Evolutionary conservation across 106 monocot genomes (phyloP), one percentile per base, ranked within the genome.

Genomic region (Narthecium ossifragum): DNA sequence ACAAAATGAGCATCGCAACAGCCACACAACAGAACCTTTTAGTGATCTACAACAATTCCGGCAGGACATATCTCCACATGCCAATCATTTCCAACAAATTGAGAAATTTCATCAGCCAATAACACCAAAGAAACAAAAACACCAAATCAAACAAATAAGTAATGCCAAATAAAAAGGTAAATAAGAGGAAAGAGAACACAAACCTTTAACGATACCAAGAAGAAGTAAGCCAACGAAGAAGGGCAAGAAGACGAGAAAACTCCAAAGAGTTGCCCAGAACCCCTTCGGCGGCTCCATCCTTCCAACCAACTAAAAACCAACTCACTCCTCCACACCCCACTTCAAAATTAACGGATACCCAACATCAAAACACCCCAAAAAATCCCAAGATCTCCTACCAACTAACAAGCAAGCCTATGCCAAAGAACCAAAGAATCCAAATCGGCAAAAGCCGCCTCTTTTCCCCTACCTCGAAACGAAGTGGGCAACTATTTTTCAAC

Each of bases 131-230:
- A 6, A 25, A 26, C 17, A 15, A 57, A 28, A 21, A 30, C 46
- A 17, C 6, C 3, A 12, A 53, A 31, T 43, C 39, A 59, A 59
- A 37, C 10, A 22, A n/a, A 39, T 15, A 59, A 23, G 2, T 1
- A 66, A 36, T 13, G 26, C 5, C 50, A 60, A 46, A 18, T 17
- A 31, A 7, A 33, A 63, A 15, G 4, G 17, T 51, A 22, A 61
- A 46, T 34, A 18, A 15, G 0, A 39, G 26, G 21, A 63, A 43
- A 33, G 15, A 49, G 47, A 38, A 15, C 26, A 26, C 50, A 50
- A 12, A 80, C 88, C 88, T 80, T 88, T 88, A 22, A 88, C 55
- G 63, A 79, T 49, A 26, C 88, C 88, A 53, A 88, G 59, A 25
- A 88, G 47, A 18, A 88, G 77, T 15, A 88, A 52, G 4, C 83